Evolutionary conservation across 805 yeast genomes (phyloP).

Genomic region (Saccharomycopsis sp.): DNA sequence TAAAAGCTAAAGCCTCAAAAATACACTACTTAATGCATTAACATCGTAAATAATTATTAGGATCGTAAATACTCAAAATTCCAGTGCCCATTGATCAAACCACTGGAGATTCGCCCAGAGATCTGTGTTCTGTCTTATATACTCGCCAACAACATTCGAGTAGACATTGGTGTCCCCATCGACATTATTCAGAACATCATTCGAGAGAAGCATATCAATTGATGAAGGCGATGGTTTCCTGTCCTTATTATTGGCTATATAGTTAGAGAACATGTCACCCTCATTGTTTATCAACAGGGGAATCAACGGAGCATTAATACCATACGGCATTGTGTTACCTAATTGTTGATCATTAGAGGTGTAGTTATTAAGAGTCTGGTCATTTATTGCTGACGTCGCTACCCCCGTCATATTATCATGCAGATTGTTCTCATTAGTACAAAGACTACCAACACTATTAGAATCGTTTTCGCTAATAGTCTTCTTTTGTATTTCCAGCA

Average conservation of each 20-base stretch:
- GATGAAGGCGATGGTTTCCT: neutral
- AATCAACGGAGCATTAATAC: too few species aligned
- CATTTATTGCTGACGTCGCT: neutral
- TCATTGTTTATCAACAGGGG: neutral
- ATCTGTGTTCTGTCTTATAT: neutral
- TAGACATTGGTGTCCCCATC: neutral
- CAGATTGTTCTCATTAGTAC: neutral
- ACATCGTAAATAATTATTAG: too few species aligned
- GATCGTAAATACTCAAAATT: too few species aligned
- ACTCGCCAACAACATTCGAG: neutral
- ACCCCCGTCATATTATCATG: neutral
- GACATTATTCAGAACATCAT: neutral
- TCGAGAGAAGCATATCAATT: neutral
- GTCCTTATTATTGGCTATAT: neutral
- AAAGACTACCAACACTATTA: too few species aligned
- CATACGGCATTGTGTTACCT: neutral
- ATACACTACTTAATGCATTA: too few species aligned
- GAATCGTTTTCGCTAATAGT: neutral
- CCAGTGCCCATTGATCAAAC: slow-evolving; percentile 57
- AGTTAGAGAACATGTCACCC: neutral
- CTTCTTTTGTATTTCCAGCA: slow-evolving; percentile 21
- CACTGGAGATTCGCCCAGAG: slow-evolving; percentile 42
- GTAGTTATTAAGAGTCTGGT: neutral
- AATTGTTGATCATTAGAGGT: neutral
- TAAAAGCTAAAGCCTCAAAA: too few species aligned